Evolutionary conservation across 192 early-diverging fungal species (phyloP), one percentile per base, ranked within the genome.

Genomic region (Coemansia sp.): DNA sequence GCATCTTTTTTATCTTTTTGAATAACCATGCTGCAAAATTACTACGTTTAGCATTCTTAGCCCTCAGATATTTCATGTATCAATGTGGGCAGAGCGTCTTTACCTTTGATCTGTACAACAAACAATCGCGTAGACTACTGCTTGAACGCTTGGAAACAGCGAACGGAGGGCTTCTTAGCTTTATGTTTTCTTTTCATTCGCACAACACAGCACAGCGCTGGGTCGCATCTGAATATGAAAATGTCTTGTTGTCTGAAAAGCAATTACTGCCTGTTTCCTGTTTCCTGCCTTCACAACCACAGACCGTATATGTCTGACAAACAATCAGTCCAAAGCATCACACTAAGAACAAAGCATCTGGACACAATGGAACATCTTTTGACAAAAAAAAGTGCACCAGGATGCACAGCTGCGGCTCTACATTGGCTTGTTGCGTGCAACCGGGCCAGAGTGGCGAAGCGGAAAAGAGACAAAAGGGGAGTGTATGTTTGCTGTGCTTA

Each of bases 381-480:
- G 32, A 36, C 36, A 13, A 58, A 7, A 40, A n/a, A 58, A 16
- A 52, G 10, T 52, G 26, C 26, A 26, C 26, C 26, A 3, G 42
- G 42, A 45, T 45, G 42, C 42, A 22, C 51, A 58, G 56, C 32
- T 4, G 36, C 56, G 56, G 56, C 39, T 58, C 56, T 36, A 58
- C 32, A 58, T 40, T 58, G 56, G 56, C 16, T 40, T n/a, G 56
- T 40, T 56, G 54, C 36, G 54, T 56, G 26, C 36, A 15, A 36
- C 54, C 26, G 54, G 54, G 54, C 54, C 54, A 37, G 56, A 58
- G 56, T 58, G 56, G 56, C 56, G 32, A 58, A 58, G 56, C 56
- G 8, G n/a, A 37, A 58, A 18, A 58, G 39, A 58, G 39, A 18
- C 26, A 32, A 8, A 32, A 15, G 26, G 39, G 16, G 46, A 47